Percentiles rank a stretch among this genome's conserved stretches.
phyloP scores from a whole-genome alignment of 176 grass and related monocot species.

The Lolium perenne region DNA sequence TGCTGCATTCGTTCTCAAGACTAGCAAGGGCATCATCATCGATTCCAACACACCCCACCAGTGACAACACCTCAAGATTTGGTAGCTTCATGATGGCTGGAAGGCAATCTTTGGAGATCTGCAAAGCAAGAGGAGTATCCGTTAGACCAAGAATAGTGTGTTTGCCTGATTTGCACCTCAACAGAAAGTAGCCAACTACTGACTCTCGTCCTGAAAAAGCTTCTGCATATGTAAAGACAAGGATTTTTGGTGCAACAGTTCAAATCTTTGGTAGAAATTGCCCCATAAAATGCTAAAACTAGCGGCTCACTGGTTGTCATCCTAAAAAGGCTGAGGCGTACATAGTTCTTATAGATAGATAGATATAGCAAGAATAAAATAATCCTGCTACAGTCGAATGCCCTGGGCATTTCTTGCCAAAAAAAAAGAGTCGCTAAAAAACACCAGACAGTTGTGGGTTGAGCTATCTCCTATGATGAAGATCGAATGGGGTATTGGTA shows the following conservation, averaged over 20 bases:
- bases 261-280: constrained; percentile 12
- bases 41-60: constrained; percentile 67
- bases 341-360: background rate
- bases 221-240: background rate
- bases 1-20: constrained; percentile 65
- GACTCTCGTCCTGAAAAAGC: background rate
- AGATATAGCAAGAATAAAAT: constrained; percentile 29
- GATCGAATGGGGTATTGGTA: background rate
- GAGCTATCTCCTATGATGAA: background rate
- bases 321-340: background rate
- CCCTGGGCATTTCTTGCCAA: background rate
- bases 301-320: background rate
- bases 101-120: constrained; percentile 75
- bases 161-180: background rate
- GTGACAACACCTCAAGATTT: constrained; percentile 60
- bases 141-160: constrained; percentile 10
- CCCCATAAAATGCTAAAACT: background rate
- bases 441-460: background rate
- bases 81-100: constrained; percentile 65
- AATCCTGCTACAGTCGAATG: background rate
- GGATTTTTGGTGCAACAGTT: background rate
- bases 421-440: constrained; percentile 15
- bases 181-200: background rate
- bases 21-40: constrained; percentile 60
- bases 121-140: constrained; percentile 17